Evolutionary conservation across 768 basidiomycete genomes (phyloP), one percentile per base, ranked within the genome.

Genomic region (Tubosaeta sp.): DNA sequence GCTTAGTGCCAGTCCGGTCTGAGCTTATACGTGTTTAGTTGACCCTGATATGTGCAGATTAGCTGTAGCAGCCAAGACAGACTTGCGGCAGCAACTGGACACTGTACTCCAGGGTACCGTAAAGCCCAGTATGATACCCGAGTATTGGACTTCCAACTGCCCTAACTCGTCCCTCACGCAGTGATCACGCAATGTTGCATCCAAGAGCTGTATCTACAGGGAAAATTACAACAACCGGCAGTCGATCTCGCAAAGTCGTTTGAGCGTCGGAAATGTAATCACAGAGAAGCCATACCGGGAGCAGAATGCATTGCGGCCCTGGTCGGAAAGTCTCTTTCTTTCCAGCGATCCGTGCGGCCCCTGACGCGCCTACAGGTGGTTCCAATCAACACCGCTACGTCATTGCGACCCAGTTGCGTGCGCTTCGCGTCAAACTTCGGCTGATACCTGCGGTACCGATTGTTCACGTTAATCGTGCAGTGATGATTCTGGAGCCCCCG

Each of bases 161-260:
- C 49, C 65, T 72, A 63, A 74, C 77, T 65, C 71, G 72, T 72
- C 31, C 74, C 76, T 72, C 72, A 69, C 69, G 52, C 59, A 97
- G 97, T 99, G 95, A 97, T 99, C 68, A 97, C 97, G 0, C 95
- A 98, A 66, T 99, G 97, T 69, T 95, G 87, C 65, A 93, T 99
- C 38, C 85, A 94, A 59, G 91, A 92, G 65, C 78, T 99, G 2
- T 98, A 99, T 72, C 78, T 92, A 3, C 81, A 86, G 51, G 94
- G 92, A 12, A 82, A 79, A 53, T 63, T 76, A 2, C 79, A 80
- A 29, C 94, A 97, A 64, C 71, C 80, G 0, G 81, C 85, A 0
- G 85, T 92, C 0, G 91, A 97, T 65, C 77, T 97, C 39, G 95
- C 97, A 2, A 98, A 97, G 71, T 80, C 76, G 0, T 97, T 97